Evolutionary conservation across 371 early-diverging fungal species (phyloP), one percentile per base, ranked within the genome.

Genomic region (Syncephalastrum sp.): DNA sequence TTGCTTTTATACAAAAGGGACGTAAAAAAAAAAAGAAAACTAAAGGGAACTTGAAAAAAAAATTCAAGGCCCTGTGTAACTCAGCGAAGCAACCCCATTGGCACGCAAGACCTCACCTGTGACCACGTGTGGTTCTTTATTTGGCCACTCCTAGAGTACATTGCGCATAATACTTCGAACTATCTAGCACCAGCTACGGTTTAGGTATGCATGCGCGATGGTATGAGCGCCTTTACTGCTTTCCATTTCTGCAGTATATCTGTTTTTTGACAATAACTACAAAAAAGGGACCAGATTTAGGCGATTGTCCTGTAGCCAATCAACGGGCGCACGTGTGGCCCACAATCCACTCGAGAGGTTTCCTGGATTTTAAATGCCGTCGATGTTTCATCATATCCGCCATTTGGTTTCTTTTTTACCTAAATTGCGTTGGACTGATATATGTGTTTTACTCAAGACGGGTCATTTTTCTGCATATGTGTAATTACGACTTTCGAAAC

Each of bases 321-420:
- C 57, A 56, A 29, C 17, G 14, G 24, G 24, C 41, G 49, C 57
- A 56, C 57, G 57, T 56, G 57, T 56, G 45, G 57, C 8, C 38
- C 38, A 33, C 38, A 33, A 33, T 33, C 38, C 38, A 33, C 38
- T 33, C 38, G 38, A 33, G 38, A 33, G 38, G 38, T 33, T 33
- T 33, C 38, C 38, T 33, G 38, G 38, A 33, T 33, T 33, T 33
- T 8, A 33, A 33, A 33, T 10, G 38, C 38, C 38, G 38, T 33
- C 38, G 38, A 33, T 33, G 38, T 33, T 33, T 33, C 38, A 33
- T 33, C 38, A 33, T 33, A 33, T 33, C 38, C 38, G 10, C 38
- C 38, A 3, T 8, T 33, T 33, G 38, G 38, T 6, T 33, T 33
- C 12, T 12, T 33, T 29, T 33, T 33, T 33, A 33, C 38, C 38